Evolutionary conservation across 352 stramenopile genomes (phyloP).

Genomic region (Phytophthora tentaculata): DNA sequence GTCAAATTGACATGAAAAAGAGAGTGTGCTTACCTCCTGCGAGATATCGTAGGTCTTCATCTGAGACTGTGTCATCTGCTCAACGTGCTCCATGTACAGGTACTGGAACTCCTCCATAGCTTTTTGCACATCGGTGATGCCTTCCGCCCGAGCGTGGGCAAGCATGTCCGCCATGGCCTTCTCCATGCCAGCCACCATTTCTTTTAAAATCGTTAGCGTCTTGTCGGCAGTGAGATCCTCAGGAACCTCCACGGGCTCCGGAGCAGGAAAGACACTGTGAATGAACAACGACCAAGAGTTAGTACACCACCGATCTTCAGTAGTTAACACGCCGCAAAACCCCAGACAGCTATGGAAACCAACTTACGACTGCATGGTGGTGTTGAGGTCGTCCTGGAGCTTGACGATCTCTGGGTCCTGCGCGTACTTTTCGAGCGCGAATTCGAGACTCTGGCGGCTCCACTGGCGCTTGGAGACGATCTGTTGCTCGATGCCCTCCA

Average conservation of each 20-base stretch:
- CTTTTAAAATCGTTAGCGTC: conserved; percentile 66
- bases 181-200: conserved; percentile 79
- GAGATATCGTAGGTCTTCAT: conserved; percentile 74
- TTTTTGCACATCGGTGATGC: conserved; percentile 70
- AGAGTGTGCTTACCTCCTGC: conserved; percentile 48
- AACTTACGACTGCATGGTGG: conserved; percentile 66
- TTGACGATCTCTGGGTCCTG: conserved; percentile 67
- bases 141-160: conserved; percentile 64
- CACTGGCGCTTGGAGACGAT: conserved; percentile 70
- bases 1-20: background rate
- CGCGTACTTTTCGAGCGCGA: conserved; percentile 64
- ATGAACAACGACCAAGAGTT: conserved; percentile 4
- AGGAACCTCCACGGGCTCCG: conserved; percentile 61
- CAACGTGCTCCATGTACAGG: conserved; percentile 78
- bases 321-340: background rate
- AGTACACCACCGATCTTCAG: too few species aligned
- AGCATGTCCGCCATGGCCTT: conserved; percentile 84
- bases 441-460: conserved; percentile 64
- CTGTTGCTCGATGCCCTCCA: conserved; percentile 72
- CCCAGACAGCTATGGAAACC: too few species aligned
- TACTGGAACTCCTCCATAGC: conserved; percentile 84
- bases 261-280: conserved; percentile 63
- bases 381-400: conserved; percentile 72
- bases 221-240: conserved; percentile 74
- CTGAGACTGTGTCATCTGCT: conserved; percentile 68